These are phyloP conservation scores for Coemansia pectinata DNA, from an alignment of 192 early-diverging fungal genomes.

Conservation along the genomic window DNA sequence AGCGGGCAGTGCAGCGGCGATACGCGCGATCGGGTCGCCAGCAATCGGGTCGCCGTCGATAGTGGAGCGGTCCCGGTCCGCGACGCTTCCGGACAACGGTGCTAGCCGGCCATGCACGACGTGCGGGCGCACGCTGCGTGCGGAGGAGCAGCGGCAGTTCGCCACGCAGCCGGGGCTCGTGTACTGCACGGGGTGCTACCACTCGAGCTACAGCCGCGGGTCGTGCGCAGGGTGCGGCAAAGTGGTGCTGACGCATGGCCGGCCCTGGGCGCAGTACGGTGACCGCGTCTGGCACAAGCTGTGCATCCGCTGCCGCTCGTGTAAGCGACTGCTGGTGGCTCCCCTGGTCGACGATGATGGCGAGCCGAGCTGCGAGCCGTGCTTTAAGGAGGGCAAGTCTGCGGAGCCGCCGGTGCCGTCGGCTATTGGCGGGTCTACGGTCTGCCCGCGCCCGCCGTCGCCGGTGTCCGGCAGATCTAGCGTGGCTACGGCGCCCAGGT, in stretches of 20 bases:
- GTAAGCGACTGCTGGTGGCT: constrained; percentile 35
- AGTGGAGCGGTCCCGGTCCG: constrained; percentile 35
- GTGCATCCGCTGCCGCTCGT: constrained; percentile 50
- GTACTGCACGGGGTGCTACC: constrained; percentile 55
- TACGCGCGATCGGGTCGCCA: background rate
- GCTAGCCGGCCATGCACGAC: constrained; percentile 31
- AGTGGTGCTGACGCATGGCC: constrained; percentile 53
- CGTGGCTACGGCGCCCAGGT: background rate
- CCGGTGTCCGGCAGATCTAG: background rate
- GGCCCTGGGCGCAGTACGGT: constrained; percentile 55
- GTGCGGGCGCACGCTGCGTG: constrained; percentile 27
- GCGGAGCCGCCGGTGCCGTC: constrained; percentile 14
- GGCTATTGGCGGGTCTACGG: constrained; percentile 15
- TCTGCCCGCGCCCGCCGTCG: constrained; percentile 3
- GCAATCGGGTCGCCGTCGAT: background rate
- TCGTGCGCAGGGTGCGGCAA: constrained; percentile 49
- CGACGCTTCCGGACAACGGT: constrained; percentile 34
- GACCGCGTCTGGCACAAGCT: constrained; percentile 56
- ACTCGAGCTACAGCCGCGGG: constrained; percentile 53
- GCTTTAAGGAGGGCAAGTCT: constrained; percentile 20
- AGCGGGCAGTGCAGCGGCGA: background rate
- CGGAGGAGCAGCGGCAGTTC: constrained; percentile 54
- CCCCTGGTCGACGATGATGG: constrained; percentile 48
- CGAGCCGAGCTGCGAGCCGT: constrained; percentile 51
- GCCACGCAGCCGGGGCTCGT: constrained; percentile 44